Evolutionary conservation across 176 grass and related monocot species (phyloP).

Genomic region (Aechmea fasciata): DNA sequence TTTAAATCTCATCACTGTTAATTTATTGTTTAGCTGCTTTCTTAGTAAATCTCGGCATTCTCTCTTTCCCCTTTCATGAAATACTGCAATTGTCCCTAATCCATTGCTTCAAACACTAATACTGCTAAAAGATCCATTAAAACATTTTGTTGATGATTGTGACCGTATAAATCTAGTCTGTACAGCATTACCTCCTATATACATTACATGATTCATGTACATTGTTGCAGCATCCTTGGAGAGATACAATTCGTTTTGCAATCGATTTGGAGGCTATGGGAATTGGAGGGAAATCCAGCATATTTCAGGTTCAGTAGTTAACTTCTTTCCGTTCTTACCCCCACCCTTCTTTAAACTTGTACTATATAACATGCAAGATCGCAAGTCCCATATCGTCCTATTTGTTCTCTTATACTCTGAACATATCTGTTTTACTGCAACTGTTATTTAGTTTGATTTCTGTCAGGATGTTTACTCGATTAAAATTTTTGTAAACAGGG

Average conservation of each 20-base stretch:
- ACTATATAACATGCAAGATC: not conserved
- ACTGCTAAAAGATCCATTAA: too few relatives aligned
- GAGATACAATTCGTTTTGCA: constrained; percentile 56
- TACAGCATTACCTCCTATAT: not conserved
- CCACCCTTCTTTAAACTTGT: not conserved
- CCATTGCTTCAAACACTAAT: too few relatives aligned
- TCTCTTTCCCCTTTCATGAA: too few relatives aligned
- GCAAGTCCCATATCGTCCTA: constrained; percentile 6
- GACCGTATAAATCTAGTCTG: not conserved
- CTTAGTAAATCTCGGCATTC: too few relatives aligned
- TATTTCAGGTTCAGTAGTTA: constrained; percentile 52
- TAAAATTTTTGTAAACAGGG: constrained; percentile 27
- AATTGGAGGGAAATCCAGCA: constrained; percentile 73
- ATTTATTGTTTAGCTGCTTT: not conserved
- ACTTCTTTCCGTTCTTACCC: constrained; percentile 6
- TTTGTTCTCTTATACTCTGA: not conserved
- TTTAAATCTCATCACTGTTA: not conserved
- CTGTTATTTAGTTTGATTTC: constrained; percentile 6
- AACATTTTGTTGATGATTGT: not conserved
- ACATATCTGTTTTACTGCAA: not conserved
- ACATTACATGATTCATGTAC: constrained; percentile 13
- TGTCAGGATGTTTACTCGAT: constrained; percentile 10
- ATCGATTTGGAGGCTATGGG: constrained; percentile 95
- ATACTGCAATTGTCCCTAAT: too few relatives aligned
- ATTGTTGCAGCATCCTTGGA: constrained; percentile 73